These are phyloP conservation scores for Lipomyces yamanashiensis DNA, from an alignment of 805 yeast genomes.

Conservation along the genomic window DNA sequence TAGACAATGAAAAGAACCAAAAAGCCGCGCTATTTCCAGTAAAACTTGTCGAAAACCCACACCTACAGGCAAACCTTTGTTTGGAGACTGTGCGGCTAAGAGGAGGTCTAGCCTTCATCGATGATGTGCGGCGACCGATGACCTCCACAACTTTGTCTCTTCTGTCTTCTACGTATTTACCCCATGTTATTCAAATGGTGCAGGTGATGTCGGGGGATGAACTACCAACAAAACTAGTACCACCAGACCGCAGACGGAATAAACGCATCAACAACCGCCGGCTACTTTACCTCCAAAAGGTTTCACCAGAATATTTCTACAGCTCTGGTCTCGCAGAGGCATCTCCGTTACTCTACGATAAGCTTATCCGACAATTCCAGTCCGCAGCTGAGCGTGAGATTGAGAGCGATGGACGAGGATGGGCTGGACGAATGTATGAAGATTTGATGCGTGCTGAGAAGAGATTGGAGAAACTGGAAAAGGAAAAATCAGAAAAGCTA, in stretches of 20 bases:
- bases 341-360: conserved; percentile 20
- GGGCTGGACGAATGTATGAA: conserved; percentile 35
- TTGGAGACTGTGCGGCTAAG: too few species aligned
- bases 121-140: too few species aligned
- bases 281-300: conserved; percentile 20
- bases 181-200: too few species aligned
- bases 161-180: too few species aligned
- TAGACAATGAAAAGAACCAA: too few species aligned
- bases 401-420: conserved; percentile 21
- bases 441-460: conserved; percentile 33
- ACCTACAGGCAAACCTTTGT: too few species aligned
- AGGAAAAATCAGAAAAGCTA: conserved; percentile 12
- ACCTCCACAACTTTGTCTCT: too few species aligned
- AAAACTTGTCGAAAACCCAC: too few species aligned
- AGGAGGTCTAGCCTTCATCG: too few species aligned
- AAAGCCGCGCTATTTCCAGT: too few species aligned
- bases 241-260: conserved; percentile 15
- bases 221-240: conserved; percentile 2
- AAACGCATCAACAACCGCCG: conserved; percentile 23
- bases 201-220: background rate
- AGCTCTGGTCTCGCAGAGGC: conserved; percentile 26
- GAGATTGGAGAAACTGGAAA: conserved; percentile 7
- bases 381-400: conserved; percentile 24
- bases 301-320: conserved; percentile 19
- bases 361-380: conserved; percentile 24